Evolutionary conservation across 768 basidiomycete genomes (phyloP).

Genomic region (Exidia glandulosa): DNA sequence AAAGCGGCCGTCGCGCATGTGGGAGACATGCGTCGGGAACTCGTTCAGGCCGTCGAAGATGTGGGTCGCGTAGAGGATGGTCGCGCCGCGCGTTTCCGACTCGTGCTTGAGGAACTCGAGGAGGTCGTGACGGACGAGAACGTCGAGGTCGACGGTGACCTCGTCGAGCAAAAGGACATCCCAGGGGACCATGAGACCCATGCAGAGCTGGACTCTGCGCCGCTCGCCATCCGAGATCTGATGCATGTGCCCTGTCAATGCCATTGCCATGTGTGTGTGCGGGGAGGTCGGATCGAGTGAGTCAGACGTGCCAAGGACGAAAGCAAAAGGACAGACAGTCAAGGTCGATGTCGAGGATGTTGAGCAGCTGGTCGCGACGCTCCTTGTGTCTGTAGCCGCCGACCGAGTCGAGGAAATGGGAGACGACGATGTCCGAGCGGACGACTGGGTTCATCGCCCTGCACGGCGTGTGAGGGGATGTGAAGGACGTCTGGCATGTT

Average conservation of each 20-base stretch:
- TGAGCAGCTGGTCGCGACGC: slow-evolving; percentile 72
- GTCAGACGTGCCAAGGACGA: not conserved
- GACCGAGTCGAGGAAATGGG: slow-evolving; percentile 92
- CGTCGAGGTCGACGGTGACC: slow-evolving; percentile 95
- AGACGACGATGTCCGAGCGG: slow-evolving; percentile 81
- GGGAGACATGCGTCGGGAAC: slow-evolving; percentile 91
- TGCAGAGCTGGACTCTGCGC: slow-evolving; percentile 84
- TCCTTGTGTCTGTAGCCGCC: slow-evolving; percentile 92
- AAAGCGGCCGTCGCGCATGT: slow-evolving; percentile 79
- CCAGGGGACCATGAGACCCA: slow-evolving; percentile 93
- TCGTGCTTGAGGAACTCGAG: slow-evolving; percentile 79
- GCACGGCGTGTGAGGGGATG: slow-evolving; percentile 3
- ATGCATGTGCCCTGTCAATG: slow-evolving; percentile 65
- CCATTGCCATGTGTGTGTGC: not conserved
- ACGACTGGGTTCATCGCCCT: slow-evolving; percentile 98
- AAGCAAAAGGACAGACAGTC: slow-evolving; percentile 32
- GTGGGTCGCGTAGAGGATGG: slow-evolving; percentile 92
- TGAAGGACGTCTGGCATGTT: not conserved
- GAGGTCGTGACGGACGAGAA: slow-evolving; percentile 86
- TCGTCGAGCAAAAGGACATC: slow-evolving; percentile 90
- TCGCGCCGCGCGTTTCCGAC: slow-evolving; percentile 67
- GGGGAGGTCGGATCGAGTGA: too few species aligned
- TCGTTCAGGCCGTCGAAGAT: slow-evolving; percentile 86
- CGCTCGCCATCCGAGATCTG: slow-evolving; percentile 94
- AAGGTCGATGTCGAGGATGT: slow-evolving; percentile 89